Evolutionary conservation across 2,329 filamentous ascomycete species (phyloP).

Genomic region (Cryphonectria parasitica): DNA sequence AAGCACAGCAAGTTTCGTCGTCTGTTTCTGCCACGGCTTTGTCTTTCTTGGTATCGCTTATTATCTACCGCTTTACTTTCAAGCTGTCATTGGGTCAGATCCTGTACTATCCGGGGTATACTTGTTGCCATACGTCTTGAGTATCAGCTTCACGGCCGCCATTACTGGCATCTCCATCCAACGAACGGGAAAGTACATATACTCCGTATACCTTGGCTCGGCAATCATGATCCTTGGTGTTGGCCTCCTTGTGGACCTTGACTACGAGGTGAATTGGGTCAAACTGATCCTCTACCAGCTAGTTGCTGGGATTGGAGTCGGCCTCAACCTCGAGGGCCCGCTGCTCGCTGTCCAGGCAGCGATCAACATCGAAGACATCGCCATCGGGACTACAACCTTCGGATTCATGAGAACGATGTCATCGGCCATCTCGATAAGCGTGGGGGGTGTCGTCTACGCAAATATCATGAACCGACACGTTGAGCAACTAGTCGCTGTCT

Average conservation of each 20-base stretch:
- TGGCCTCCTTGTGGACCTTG: constrained; percentile 57
- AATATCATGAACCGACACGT: constrained; percentile 35
- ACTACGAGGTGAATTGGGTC: constrained; percentile 48
- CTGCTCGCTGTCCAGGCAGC: constrained; percentile 65
- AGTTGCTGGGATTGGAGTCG: constrained; percentile 58
- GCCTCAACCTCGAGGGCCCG: constrained; percentile 63
- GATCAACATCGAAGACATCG: constrained; percentile 59
- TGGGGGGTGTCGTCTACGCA: constrained; percentile 43
- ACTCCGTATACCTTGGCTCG: constrained; percentile 55
- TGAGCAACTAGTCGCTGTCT: background rate
- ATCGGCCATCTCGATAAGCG: constrained; percentile 56
- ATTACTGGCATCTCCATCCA: constrained; percentile 40
- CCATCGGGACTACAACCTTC: constrained; percentile 62
- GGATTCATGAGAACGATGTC: constrained; percentile 58
- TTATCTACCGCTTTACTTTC: constrained; percentile 71
- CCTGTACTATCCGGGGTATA: constrained; percentile 58
- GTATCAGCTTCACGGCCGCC: constrained; percentile 35
- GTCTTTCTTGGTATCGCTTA: constrained; percentile 62
- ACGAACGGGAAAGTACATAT: constrained; percentile 58
- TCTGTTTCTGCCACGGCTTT: constrained; percentile 10
- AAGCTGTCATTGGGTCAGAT: constrained; percentile 58
- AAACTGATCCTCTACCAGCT: constrained; percentile 57
- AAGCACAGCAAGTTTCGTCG: background rate
- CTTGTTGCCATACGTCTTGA: constrained; percentile 61
- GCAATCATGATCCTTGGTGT: constrained; percentile 59